Base-by-base conservation (phyloP, 2,329 filamentous ascomycete genomes). In the Beauveria sp. region DNA sequence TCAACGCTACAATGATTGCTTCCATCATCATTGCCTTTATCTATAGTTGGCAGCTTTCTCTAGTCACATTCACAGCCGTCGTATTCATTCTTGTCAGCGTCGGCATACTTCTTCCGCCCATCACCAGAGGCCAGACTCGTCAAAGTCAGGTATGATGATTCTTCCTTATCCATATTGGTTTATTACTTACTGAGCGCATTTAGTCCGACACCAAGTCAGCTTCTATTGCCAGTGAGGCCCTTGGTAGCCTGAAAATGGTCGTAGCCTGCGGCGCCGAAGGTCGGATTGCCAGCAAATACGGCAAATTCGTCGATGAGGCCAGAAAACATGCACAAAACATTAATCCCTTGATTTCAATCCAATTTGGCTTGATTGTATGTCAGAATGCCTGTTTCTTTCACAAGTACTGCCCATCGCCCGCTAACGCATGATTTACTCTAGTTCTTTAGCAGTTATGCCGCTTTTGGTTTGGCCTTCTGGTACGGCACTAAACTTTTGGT, bases 381-480 rank as follows among this genome's bases (percentile, higher is more conserved):
- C 31, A 24, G 4, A 4, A 6, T 18, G n/a, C n/a, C 31, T 34
- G 9, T 9, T 5, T 31, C 50, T 10, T 31, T 31, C 51, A 9
- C 20, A 38, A 10, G 9, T 31, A 31, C 31, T 10, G 31, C 31
- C 31, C 31, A 31, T 31, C 5, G 31, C 31, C 31, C 5, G 31
- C 31, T 31, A 31, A 31, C 56, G 71, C 50, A 42, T 5, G 10
- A 38, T 22, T 9, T 14, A 38, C 5, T 22, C 38, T 45, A 79
- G 73, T 85, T 84, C 72, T 85, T 86, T 57, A 77, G 77, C 3
- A 70, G 82, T 0, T 83, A 79, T 61, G 70, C 74, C 4, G 76
- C 80, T 0, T 86, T 86, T 65, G 81, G 78, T 1, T 74, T 88
- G 24, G 76, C 80, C 8, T 88, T 88, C 64, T 88, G 84, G 84